A percentile compares a stretch with the other conserved stretches of the same genome.
Evolutionary conservation across 176 grass and related monocot species (phyloP).

Genomic region (Lolium rigidum): DNA sequence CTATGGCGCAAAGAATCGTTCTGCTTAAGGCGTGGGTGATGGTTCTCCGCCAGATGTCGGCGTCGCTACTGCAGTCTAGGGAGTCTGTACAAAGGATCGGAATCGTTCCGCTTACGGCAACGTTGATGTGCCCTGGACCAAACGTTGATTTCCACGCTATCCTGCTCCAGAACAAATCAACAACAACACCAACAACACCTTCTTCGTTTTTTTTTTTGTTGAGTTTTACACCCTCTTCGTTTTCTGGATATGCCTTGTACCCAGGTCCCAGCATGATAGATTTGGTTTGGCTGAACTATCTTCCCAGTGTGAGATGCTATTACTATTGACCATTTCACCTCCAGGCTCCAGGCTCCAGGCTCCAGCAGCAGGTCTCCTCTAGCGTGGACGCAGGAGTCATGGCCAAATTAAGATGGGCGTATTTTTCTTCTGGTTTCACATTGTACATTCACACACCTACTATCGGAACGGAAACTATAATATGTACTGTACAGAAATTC

Average conservation of each 20-base stretch:
- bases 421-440: not conserved
- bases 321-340: not conserved
- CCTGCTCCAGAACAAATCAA: not conserved
- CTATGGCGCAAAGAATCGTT: no score
- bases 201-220: no score
- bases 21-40: no score
- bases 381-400: not conserved
- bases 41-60: not conserved
- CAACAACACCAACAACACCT: no score
- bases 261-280: not conserved
- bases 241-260: not conserved
- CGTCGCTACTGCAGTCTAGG: not conserved
- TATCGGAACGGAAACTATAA: not conserved
- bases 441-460: not conserved
- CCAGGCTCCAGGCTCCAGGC: no score
- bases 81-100: not conserved
- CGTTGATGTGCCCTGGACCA: conserved; percentile 9
- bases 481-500: not conserved
- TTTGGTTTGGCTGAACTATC: not conserved
- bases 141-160: conserved; percentile 35
- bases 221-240: not conserved
- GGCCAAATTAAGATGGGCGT: not conserved
- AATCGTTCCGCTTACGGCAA: conserved; percentile 4
- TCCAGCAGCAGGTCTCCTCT: not conserved
- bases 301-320: not conserved